A percentile compares a stretch with the other conserved stretches of the same genome.
Evolutionary conservation across 2,329 filamentous ascomycete genomes (phyloP).

Genomic region (Periglandula ipomoeae): DNA sequence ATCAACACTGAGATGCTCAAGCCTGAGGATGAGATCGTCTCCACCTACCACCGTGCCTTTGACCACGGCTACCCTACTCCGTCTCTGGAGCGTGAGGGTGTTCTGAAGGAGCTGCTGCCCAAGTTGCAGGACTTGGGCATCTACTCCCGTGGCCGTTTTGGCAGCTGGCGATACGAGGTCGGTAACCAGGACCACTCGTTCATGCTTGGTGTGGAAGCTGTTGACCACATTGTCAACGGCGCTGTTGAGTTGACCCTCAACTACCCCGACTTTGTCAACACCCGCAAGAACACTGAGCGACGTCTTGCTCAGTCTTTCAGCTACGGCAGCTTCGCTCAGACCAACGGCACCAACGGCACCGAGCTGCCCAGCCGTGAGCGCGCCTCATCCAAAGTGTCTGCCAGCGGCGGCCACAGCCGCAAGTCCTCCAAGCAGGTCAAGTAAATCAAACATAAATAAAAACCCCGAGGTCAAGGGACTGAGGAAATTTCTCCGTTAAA

Average conservation of each 20-base stretch:
- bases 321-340: slow-evolving; percentile 23
- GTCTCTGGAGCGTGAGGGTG: slow-evolving; percentile 86
- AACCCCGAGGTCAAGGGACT: neutral
- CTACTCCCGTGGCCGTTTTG: slow-evolving; percentile 91
- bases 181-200: slow-evolving; percentile 98
- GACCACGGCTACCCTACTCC: slow-evolving; percentile 98
- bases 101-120: slow-evolving; percentile 84
- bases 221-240: slow-evolving; percentile 81
- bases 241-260: slow-evolving; percentile 88
- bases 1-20: slow-evolving; percentile 97
- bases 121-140: slow-evolving; percentile 88
- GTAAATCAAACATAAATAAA: slow-evolving; percentile 10
- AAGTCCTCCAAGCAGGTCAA: slow-evolving; percentile 26
- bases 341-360: slow-evolving; percentile 21
- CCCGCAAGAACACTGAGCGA: slow-evolving; percentile 49
- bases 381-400: slow-evolving; percentile 21
- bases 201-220: slow-evolving; percentile 93
- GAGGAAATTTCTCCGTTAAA: neutral
- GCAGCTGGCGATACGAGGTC: slow-evolving; percentile 94
- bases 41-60: slow-evolving; percentile 95
- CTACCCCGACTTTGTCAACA: slow-evolving; percentile 94
- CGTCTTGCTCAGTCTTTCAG: slow-evolving; percentile 36
- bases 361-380: slow-evolving; percentile 28
- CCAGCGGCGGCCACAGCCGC: slow-evolving; percentile 20
- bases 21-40: slow-evolving; percentile 87